Evolutionary conservation across 805 yeast species (phyloP).

Genomic region (Kodamaea restingae): DNA sequence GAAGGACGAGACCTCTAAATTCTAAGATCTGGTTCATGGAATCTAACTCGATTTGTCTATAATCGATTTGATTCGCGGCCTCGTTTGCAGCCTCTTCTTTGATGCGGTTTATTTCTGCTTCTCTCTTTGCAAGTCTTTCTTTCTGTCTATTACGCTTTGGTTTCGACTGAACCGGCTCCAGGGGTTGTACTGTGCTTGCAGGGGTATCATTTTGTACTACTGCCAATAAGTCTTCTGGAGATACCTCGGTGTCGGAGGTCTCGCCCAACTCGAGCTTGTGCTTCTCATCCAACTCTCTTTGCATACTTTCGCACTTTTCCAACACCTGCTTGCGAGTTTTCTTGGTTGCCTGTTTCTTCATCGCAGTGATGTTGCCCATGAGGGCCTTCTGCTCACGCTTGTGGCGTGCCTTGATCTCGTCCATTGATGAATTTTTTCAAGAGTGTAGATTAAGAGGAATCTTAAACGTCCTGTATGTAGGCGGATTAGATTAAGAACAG

Average conservation of each 20-base stretch:
- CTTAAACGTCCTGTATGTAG: no score
- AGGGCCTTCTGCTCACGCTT: conserved; percentile 66
- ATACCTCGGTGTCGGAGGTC: background rate
- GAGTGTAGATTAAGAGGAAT: no score
- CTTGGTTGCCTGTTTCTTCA: conserved; percentile 81
- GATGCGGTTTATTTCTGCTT: conserved; percentile 60
- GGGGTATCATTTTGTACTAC: no score
- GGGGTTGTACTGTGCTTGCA: no score
- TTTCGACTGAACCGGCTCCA: no score
- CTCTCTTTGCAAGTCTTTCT: conserved; percentile 74
- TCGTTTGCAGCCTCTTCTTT: conserved; percentile 68
- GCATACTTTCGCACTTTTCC: conserved; percentile 56
- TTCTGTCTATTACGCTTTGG: conserved; percentile 73
- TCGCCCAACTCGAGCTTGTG: conserved; percentile 40
- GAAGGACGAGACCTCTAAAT: conserved; percentile 45
- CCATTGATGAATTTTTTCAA: conserved; percentile 28
- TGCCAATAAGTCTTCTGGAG: background rate
- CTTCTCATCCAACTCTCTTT: conserved; percentile 46
- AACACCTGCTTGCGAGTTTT: conserved; percentile 67
- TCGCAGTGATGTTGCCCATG: conserved; percentile 60
- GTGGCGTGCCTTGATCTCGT: conserved; percentile 56
- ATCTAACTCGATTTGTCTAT: conserved; percentile 66
- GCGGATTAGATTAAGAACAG: no score
- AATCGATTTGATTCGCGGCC: conserved; percentile 62
- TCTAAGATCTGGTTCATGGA: conserved; percentile 54